phyloP scores from a whole-genome alignment of 306 rosid species.

The Echinosophora koreensis region DNA sequence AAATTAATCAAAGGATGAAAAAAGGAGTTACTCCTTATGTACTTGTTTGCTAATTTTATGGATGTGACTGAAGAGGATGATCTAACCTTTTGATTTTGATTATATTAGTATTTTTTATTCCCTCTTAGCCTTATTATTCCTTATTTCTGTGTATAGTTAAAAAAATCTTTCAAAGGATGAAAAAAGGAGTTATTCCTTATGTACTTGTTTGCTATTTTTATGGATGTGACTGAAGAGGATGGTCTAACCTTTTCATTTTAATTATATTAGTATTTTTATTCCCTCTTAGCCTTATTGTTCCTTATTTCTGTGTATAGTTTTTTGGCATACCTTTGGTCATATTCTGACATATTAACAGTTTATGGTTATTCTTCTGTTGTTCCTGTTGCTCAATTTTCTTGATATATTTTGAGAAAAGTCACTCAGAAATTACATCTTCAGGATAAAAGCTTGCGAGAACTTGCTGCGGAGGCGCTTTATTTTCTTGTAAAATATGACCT shows the following conservation, averaged over 20 bases:
- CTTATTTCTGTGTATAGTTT: background rate
- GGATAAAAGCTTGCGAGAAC: constrained; percentile 97
- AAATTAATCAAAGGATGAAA: background rate
- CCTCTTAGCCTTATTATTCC: background rate
- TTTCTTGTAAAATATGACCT: constrained; percentile 86
- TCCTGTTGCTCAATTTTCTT: constrained; percentile 35
- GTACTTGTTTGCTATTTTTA: background rate
- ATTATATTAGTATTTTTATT: constrained; percentile 1
- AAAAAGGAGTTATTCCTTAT: background rate
- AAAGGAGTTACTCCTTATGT: background rate
- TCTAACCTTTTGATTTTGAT: background rate
- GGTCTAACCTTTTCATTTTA: background rate
- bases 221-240: constrained; percentile 24
- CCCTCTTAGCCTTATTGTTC: background rate
- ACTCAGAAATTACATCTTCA: constrained; percentile 54
- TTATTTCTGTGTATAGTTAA: background rate
- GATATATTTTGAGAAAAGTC: constrained; percentile 42
- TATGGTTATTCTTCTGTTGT: constrained; percentile 31
- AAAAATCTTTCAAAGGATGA: background rate
- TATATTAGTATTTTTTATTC: constrained; percentile 3
- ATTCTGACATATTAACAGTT: constrained; percentile 11
- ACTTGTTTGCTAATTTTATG: background rate
- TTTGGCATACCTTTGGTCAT: constrained; percentile 37
- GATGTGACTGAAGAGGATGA: constrained; percentile 17
- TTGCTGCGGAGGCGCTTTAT: constrained; percentile 87